These are phyloP conservation scores for Linnemannia hyalina DNA, from an alignment of 192 early-diverging fungal species.

Conservation along the genomic window DNA sequence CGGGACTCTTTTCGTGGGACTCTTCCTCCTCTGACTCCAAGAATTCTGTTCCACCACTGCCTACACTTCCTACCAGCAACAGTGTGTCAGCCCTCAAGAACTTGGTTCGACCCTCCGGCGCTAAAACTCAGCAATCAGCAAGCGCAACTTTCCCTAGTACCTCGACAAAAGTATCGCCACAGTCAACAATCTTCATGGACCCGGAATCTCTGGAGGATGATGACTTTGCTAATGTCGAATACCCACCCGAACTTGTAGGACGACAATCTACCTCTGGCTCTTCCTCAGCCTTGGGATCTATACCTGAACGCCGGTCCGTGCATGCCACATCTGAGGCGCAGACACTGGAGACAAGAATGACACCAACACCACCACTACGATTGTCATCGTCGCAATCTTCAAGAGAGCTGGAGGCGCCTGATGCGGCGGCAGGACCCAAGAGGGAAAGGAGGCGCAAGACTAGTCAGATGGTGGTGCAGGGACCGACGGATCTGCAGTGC, in stretches of 20 bases:
- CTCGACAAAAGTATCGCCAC: not conserved
- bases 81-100: slow-evolving; percentile 25
- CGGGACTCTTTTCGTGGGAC: slow-evolving; percentile 26
- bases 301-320: not conserved
- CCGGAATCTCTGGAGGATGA: slow-evolving; percentile 1
- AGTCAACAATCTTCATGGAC: not conserved
- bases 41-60: not conserved
- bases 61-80: not conserved
- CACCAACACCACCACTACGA: not conserved
- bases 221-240: slow-evolving; percentile 5
- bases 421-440: not conserved
- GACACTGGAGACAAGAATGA: not conserved
- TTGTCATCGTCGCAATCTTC: not conserved
- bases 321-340: not conserved
- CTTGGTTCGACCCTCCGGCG: not conserved
- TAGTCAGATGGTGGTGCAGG: not conserved
- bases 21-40: not conserved
- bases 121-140: not conserved
- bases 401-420: not conserved
- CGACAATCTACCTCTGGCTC: not conserved
- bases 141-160: no score
- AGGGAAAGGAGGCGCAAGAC: slow-evolving; percentile 34
- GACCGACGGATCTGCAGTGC: not conserved
- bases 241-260: not conserved
- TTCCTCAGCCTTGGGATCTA: not conserved